A percentile compares a stretch with the other conserved stretches of the same genome.
Evolutionary conservation across 1,284 basidiomycete genomes (phyloP).

Genomic region (Phellinidium pouzarii): DNA sequence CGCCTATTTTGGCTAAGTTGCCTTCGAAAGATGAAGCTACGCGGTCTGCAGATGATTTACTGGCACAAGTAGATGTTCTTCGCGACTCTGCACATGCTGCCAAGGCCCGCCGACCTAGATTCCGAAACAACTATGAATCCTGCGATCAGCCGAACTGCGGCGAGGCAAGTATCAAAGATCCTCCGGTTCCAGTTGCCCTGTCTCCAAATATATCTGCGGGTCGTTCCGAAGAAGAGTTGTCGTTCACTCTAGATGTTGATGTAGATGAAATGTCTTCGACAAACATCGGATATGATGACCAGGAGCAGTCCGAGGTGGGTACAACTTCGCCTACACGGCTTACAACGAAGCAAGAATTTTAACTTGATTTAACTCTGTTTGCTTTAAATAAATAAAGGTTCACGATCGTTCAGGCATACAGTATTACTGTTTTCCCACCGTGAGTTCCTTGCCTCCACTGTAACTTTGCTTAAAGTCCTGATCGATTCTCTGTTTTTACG

Average conservation of each 20-base stretch:
- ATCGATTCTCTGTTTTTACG: too few species aligned
- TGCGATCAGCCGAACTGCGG: background rate
- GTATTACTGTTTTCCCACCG: background rate
- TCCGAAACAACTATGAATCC: background rate
- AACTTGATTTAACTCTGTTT: background rate
- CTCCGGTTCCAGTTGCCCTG: background rate
- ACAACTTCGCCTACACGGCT: background rate
- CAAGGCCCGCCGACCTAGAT: constrained; percentile 1
- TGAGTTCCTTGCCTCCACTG: background rate
- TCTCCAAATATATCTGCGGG: background rate
- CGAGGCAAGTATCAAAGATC: background rate
- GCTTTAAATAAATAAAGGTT: background rate
- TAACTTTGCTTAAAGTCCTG: too few species aligned
- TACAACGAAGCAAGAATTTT: too few species aligned
- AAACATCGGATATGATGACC: background rate
- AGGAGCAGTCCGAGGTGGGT: background rate
- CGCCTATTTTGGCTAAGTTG: background rate
- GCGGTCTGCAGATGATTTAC: constrained; percentile 5
- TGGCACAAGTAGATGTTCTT: constrained; percentile 4
- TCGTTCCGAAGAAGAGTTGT: background rate
- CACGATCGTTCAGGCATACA: background rate
- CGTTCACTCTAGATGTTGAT: background rate
- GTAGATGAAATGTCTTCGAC: background rate
- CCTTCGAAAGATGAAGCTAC: background rate
- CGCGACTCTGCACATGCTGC: constrained; percentile 7